Base-by-base conservation (phyloP, 2,329 filamentous ascomycete genomes). In the Penicillium sp. region DNA sequence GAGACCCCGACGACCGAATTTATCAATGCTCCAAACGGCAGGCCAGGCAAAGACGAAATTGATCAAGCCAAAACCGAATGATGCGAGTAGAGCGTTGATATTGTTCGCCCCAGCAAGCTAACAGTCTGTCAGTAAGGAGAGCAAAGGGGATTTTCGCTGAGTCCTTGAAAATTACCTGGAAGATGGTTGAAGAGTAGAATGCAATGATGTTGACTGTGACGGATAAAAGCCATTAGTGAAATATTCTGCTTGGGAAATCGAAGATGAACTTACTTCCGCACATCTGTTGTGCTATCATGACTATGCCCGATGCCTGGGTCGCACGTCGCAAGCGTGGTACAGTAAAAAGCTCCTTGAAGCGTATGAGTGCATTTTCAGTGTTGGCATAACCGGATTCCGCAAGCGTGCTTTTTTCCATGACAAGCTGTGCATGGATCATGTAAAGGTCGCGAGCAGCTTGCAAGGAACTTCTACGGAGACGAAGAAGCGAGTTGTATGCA, bases 371-470 rank as follows among this genome's bases (percentile, higher is more conserved):
- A n/a, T 52, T 62, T 11, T 62, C 19, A 8, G 27, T 54, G 46
- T 52, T 43, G 31, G 56, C 47, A 26, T 49, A 57, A 27, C 57
- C 58, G 29, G 65, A 57, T 6, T 55, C 53, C 2, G 50, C 19
- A 7, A 65, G 44, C 25, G 62, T 35, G 19, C 58, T 51, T n/a
- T 65, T 63, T 37, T 75, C 74, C 27, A 69, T 65, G n/a, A 69
- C 59, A 33, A 77, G 53, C 57, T 69, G 69, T 3, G 51, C 49
- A 25, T 65, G 60, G 16, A 65, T 63, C 31, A 43, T 29, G 57
- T 72, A 76, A 9, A 75, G 58, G 59, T 77, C 66, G 5, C 70
- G 66, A 3, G 75, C 74, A 16, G 74, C 72, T 47, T 72, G 69
- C 1, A 76, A 49, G 16, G 70, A 67, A 1, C 66, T 70, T 21